Percentiles rank a stretch among this genome's conserved stretches.
Evolutionary conservation across 305 asterid genomes (phyloP).

Genomic region (Fraxinus floribunda): DNA sequence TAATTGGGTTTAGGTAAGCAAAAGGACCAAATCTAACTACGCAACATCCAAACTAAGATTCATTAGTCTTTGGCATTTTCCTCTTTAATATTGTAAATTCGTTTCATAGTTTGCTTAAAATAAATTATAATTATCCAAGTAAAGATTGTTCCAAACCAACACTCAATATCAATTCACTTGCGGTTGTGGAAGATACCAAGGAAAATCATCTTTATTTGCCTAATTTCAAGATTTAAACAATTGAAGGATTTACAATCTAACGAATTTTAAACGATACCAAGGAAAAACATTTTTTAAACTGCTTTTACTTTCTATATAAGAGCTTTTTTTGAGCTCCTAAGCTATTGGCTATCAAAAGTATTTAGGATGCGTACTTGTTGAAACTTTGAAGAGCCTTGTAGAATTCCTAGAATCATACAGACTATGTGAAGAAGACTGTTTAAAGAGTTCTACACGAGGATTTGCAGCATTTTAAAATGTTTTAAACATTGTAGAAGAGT

Average conservation of each 20-base stretch:
- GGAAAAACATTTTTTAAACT: too few relatives aligned
- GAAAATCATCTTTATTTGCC: not conserved
- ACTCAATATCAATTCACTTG: not conserved
- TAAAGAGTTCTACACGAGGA: not conserved
- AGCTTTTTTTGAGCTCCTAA: not conserved
- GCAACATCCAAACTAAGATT: conserved; percentile 22
- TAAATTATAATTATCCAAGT: not conserved
- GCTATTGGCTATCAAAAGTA: not conserved
- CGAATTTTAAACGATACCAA: too few relatives aligned
- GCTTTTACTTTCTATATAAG: too few relatives aligned
- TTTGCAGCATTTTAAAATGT: not conserved
- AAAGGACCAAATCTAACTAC: conserved; percentile 41
- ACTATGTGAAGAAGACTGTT: not conserved
- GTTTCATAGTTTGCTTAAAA: not conserved
- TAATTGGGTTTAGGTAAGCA: conserved; percentile 30
- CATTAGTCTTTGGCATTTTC: not conserved
- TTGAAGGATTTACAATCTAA: not conserved
- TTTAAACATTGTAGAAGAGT: not conserved
- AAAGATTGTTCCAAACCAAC: conserved; percentile 7
- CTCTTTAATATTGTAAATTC: not conserved
- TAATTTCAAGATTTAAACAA: not conserved
- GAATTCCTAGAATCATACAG: not conserved
- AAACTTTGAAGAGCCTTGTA: not conserved
- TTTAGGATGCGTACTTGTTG: not conserved
- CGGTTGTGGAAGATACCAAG: not conserved